Evolutionary conservation across 352 stramenopile genomes (phyloP).

Genomic region (Globisporangium abappressorium): DNA sequence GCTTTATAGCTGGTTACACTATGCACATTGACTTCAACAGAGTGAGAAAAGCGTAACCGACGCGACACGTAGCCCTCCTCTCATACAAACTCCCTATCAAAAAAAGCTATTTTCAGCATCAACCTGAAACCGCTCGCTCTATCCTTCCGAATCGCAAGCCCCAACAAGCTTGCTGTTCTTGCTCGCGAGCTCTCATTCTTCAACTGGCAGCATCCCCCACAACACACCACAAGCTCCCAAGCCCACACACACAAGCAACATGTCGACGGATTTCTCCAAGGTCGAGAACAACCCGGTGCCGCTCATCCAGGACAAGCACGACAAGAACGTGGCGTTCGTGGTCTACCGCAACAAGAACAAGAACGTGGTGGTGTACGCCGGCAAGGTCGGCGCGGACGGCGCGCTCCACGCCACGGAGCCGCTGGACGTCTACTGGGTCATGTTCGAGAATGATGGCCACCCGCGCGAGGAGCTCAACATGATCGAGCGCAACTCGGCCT

Average conservation of each 20-base stretch:
- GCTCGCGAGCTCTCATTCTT: slow-evolving; percentile 2
- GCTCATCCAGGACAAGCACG: slow-evolving; percentile 67
- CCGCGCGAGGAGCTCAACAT: slow-evolving; percentile 84
- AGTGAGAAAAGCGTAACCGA: slow-evolving; percentile 5
- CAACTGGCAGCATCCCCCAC: not conserved
- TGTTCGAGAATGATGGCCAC: slow-evolving; percentile 85
- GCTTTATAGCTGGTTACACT: too few species aligned
- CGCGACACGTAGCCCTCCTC: not conserved
- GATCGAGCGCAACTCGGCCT: slow-evolving; percentile 85
- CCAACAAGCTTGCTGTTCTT: not conserved
- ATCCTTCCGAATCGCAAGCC: not conserved
- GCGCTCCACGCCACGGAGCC: slow-evolving; percentile 61
- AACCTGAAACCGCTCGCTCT: slow-evolving; percentile 1
- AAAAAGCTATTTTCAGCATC: slow-evolving; percentile 6
- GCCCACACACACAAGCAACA: slow-evolving; percentile 21
- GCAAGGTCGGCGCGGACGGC: slow-evolving; percentile 61
- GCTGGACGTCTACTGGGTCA: slow-evolving; percentile 88
- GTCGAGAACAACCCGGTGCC: slow-evolving; percentile 84
- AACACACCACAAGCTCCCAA: slow-evolving; percentile 8
- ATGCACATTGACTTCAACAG: too few species aligned
- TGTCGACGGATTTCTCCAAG: slow-evolving; percentile 86
- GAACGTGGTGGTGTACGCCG: slow-evolving; percentile 85
- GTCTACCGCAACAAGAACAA: slow-evolving; percentile 92
- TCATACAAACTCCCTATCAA: slow-evolving; percentile 6
- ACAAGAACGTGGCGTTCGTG: slow-evolving; percentile 77